These are phyloP conservation scores for Fraxinus velutina DNA, from an alignment of 305 asterid genomes.

Conservation along the genomic window DNA sequence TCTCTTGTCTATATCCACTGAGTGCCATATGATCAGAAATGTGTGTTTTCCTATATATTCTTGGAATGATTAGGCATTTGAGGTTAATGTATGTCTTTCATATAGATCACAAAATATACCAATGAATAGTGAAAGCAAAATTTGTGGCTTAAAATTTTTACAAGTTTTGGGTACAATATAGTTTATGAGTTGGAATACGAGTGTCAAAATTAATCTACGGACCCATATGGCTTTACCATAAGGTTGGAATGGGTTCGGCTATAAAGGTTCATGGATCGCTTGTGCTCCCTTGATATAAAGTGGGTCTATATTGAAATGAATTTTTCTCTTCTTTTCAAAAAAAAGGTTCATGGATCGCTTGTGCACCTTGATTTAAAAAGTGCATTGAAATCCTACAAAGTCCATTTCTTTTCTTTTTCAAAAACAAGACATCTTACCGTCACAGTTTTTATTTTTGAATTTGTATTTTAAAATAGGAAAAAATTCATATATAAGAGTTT, in stretches of 20 bases:
- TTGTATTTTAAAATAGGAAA: neutral
- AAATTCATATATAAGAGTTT: no score
- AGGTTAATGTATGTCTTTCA: neutral
- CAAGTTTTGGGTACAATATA: neutral
- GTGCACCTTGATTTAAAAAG: neutral
- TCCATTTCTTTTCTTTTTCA: neutral
- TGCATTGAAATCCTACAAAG: neutral
- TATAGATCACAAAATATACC: neutral
- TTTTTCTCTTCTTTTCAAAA: neutral
- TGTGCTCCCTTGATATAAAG: neutral
- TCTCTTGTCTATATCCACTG: constrained; percentile 2
- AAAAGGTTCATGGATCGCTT: no score
- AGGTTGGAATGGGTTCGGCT: neutral
- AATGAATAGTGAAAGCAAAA: constrained; percentile 4
- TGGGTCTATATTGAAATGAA: neutral
- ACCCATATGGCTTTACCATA: neutral
- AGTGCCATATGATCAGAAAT: neutral
- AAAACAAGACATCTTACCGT: neutral
- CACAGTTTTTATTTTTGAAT: neutral
- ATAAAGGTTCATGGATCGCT: neutral
- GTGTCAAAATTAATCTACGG: neutral
- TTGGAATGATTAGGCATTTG: constrained; percentile 1
- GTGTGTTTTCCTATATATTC: neutral
- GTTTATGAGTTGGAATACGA: neutral
- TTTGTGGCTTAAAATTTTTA: constrained; percentile 14